phyloP scores from a whole-genome alignment of 73 alveolate species.

The Symbiodinium pilosum region DNA sequence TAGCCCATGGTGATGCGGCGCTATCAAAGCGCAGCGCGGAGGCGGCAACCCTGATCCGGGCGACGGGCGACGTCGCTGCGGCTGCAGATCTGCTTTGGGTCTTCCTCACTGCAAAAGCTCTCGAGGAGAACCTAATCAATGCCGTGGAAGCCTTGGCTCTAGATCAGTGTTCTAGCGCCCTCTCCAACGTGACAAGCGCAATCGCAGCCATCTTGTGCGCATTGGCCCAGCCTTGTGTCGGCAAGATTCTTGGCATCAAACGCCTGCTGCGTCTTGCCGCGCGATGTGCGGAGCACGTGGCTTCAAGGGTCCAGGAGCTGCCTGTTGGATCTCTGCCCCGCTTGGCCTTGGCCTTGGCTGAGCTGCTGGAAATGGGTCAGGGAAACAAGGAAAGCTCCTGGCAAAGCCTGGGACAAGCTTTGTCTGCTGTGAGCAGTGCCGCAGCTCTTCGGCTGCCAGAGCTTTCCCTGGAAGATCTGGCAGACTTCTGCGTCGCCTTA shows the following conservation, averaged over 20 bases:
- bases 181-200: neutral
- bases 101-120: constrained; percentile 51
- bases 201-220: constrained; percentile 57
- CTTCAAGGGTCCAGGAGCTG: neutral
- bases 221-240: constrained; percentile 44
- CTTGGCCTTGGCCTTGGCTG: constrained; percentile 54
- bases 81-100: constrained; percentile 76
- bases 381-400: neutral
- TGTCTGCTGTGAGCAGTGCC: neutral
- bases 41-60: constrained; percentile 21
- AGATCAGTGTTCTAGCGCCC: neutral
- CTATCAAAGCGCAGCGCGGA: constrained; percentile 6
- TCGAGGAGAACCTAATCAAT: neutral
- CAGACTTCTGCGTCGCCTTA: constrained; percentile 27
- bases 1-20: constrained; percentile 62
- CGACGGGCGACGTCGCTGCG: neutral
- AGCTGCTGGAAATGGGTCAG: neutral
- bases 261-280: constrained; percentile 9
- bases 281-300: neutral
- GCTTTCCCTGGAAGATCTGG: constrained; percentile 38
- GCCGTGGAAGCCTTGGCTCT: neutral
- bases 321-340: constrained; percentile 47
- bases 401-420: neutral
- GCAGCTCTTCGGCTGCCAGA: neutral
- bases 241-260: neutral